A percentile compares a stretch with the other conserved stretches of the same genome.
These are phyloP conservation scores for Zymoseptoria brevis DNA, from an alignment of 2,329 filamentous ascomycete species.

Conservation along the genomic window DNA sequence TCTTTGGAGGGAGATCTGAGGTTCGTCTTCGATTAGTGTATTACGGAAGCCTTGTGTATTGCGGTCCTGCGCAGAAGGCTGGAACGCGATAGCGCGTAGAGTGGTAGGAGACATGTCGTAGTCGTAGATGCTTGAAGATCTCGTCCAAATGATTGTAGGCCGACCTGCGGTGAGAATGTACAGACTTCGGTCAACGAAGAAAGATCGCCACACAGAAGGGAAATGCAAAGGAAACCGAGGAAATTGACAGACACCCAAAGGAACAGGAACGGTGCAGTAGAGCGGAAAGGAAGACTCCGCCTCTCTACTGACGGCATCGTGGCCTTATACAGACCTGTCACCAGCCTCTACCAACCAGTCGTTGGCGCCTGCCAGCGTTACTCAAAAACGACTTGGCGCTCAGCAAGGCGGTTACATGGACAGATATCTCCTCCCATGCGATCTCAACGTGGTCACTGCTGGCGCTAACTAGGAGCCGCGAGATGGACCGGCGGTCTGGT, in stretches of 20 bases:
- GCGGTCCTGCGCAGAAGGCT: conserved; percentile 49
- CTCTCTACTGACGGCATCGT: conserved; percentile 8
- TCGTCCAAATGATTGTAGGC: conserved; percentile 19
- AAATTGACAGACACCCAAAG: conserved; percentile 15
- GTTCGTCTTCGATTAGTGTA: conserved; percentile 55
- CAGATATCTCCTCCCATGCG: conserved; percentile 17
- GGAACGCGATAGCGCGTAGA: conserved; percentile 45
- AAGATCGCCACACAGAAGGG: conserved; percentile 21
- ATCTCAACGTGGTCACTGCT: conserved; percentile 21
- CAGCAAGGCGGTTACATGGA: conserved; percentile 21
- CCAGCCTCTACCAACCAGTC: conserved; percentile 4
- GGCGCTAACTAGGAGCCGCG: conserved; percentile 26
- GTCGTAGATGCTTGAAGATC: conserved; percentile 1
- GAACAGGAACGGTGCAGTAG: conserved; percentile 15
- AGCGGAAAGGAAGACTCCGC: conserved; percentile 12
- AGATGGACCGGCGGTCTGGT: conserved; percentile 11
- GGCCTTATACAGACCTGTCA: conserved; percentile 23
- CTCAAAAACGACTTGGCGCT: conserved; percentile 10
- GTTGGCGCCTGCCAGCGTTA: conserved; percentile 16
- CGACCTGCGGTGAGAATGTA: conserved; percentile 39
- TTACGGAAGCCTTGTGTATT: conserved; percentile 48
- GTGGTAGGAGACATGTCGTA: conserved; percentile 35
- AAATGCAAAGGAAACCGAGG: conserved; percentile 19
- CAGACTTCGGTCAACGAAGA: conserved; percentile 40
- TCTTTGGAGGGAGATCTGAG: conserved; percentile 28